Percentiles rank a stretch among this genome's conserved stretches.
Evolutionary conservation across 805 yeast species (phyloP).

Genomic region (Hanseniaspora vineae): DNA sequence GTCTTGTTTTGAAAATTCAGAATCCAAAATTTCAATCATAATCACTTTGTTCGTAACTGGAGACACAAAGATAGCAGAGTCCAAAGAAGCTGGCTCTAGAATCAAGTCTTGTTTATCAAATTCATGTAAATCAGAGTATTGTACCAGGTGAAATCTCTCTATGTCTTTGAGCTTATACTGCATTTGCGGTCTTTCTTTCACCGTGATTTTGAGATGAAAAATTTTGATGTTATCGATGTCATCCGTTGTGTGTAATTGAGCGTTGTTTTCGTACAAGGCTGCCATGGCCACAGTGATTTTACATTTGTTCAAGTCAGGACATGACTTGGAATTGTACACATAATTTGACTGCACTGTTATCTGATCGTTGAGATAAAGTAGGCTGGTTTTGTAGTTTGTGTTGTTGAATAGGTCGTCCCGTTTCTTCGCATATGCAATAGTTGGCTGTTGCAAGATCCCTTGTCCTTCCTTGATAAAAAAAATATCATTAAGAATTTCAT

Average conservation of each 20-base stretch:
- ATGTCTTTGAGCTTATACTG: constrained; percentile 10
- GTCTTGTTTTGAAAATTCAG: constrained; percentile 38
- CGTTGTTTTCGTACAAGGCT: constrained; percentile 14
- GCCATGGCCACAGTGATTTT: constrained; percentile 21
- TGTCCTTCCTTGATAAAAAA: constrained; percentile 15
- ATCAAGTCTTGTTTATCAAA: constrained; percentile 20
- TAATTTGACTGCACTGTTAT: constrained; percentile 17
- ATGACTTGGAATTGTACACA: constrained; percentile 16
- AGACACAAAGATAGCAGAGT: constrained; percentile 36
- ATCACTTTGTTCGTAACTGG: constrained; percentile 33
- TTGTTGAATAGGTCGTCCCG: constrained; percentile 11
- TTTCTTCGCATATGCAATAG: constrained; percentile 20
- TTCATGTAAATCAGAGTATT: constrained; percentile 17
- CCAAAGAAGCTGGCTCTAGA: constrained; percentile 25
- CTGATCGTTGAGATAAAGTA: constrained; percentile 21
- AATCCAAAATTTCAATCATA: constrained; percentile 38
- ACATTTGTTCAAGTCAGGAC: constrained; percentile 17
- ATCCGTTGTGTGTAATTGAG: constrained; percentile 8
- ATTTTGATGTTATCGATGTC: constrained; percentile 12
- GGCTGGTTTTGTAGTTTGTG: constrained; percentile 5
- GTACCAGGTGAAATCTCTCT: constrained; percentile 22
- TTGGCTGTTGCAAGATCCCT: constrained; percentile 20
- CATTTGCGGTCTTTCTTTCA: constrained; percentile 20
- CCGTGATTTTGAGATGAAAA: constrained; percentile 25
- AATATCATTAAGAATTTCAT: constrained; percentile 42